phyloP scores from a whole-genome alignment of 345 rosid genomes.

The Draba incana region DNA sequence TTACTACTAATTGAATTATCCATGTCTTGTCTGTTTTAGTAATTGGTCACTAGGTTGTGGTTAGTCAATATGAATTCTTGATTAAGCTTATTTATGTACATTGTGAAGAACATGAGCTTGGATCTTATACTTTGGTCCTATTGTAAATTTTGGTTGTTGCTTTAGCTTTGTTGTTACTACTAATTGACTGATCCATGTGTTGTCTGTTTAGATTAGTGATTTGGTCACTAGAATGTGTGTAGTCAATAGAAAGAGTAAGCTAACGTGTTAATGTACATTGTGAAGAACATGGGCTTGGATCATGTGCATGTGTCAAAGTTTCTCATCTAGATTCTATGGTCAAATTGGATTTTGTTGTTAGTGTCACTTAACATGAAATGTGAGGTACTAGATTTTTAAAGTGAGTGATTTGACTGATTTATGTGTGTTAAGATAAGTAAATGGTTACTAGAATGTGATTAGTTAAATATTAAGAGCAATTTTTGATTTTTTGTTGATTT shows the following conservation, averaged over 20 bases:
- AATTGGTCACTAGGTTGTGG: not conserved
- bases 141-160: not conserved
- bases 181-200: not conserved
- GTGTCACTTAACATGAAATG: constrained; percentile 6
- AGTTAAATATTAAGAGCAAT: not conserved
- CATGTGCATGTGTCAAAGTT: not conserved
- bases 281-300: constrained; percentile 10
- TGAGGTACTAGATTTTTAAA: constrained; percentile 1
- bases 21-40: not conserved
- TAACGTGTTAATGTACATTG: not conserved
- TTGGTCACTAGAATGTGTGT: not conserved
- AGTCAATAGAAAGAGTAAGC: not conserved
- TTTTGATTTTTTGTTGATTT: constrained; percentile 19
- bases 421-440: constrained; percentile 1
- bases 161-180: constrained; percentile 14
- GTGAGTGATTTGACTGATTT: constrained; percentile 2
- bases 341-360: no score
- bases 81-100: not conserved
- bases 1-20: not conserved
- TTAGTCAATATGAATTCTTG: not conserved
- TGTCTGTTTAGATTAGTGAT: not conserved
- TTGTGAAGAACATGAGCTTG: constrained; percentile 11
- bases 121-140: not conserved
- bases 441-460: constrained; percentile 10
- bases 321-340: no score